Evolutionary conservation across 2,329 filamentous ascomycete genomes (phyloP).

Genomic region (Colletotrichum tanaceti): DNA sequence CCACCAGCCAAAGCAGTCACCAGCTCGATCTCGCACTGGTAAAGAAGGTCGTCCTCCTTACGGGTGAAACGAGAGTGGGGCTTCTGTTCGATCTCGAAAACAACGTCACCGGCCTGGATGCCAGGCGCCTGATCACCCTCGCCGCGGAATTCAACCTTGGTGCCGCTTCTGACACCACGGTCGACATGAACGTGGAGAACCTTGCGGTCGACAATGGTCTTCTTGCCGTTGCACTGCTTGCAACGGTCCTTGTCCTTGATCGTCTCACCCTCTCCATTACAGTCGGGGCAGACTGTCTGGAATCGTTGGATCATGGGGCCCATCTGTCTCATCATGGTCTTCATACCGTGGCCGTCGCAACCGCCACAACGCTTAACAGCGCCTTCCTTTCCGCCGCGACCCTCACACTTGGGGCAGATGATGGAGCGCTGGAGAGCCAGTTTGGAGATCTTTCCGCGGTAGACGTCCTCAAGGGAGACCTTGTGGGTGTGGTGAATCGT

Average conservation of each 20-base stretch:
- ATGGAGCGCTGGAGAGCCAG: constrained; percentile 96
- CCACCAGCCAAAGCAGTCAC: constrained; percentile 94
- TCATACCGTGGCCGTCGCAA: constrained; percentile 96
- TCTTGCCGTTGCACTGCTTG: constrained; percentile 97
- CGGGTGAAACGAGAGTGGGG: constrained; percentile 95
- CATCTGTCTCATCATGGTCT: constrained; percentile 99
- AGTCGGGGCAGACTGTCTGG: constrained; percentile 98
- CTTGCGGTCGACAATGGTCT: constrained; percentile 97
- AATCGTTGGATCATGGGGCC: constrained; percentile 99
- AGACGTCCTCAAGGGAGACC: constrained; percentile 97
- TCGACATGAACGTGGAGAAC: constrained; percentile 98
- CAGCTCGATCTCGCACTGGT: constrained; percentile 94
- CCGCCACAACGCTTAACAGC: constrained; percentile 93
- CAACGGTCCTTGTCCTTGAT: constrained; percentile 98
- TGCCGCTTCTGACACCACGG: constrained; percentile 90
- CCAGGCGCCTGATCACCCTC: constrained; percentile 97
- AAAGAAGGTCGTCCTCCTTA: constrained; percentile 95
- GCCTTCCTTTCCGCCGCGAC: constrained; percentile 95
- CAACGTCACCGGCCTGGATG: constrained; percentile 92
- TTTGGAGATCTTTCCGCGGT: constrained; percentile 97
- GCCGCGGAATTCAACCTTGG: constrained; percentile 96
- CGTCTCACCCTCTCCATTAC: constrained; percentile 95
- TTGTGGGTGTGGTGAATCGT: constrained; percentile 99
- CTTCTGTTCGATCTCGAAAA: constrained; percentile 99
- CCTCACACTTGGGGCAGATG: constrained; percentile 94